These are phyloP conservation scores for Laetiporus sulphureus DNA, from an alignment of 1,284 basidiomycete genomes.

Conservation along the genomic window DNA sequence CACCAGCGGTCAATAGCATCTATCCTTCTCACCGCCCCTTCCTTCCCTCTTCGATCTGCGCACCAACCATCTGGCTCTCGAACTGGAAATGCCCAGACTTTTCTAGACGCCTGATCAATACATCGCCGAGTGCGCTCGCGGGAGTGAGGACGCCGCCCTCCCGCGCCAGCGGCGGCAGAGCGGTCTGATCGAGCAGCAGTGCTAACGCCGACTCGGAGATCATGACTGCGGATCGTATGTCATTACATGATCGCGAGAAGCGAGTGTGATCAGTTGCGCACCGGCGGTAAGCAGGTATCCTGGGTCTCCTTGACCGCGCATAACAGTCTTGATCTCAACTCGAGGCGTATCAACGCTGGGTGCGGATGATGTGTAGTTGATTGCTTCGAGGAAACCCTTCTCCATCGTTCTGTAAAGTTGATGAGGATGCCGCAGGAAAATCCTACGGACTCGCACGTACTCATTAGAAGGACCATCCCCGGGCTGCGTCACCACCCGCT, in stretches of 20 bases:
- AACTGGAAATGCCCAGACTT: conserved; percentile 49
- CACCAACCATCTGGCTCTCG: conserved; percentile 37
- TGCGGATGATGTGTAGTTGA: conserved; percentile 48
- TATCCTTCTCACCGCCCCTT: conserved; percentile 20
- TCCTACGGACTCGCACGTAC: conserved; percentile 32
- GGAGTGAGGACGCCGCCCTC: conserved; percentile 77
- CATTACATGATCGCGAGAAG: background rate
- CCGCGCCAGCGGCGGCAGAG: conserved; percentile 47
- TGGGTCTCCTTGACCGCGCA: conserved; percentile 69
- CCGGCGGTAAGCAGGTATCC: conserved; percentile 69
- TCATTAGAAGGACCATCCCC: conserved; percentile 60
- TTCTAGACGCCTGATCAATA: conserved; percentile 58
- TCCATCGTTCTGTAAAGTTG: conserved; percentile 39
- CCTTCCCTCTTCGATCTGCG: conserved; percentile 9
- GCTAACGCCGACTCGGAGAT: conserved; percentile 71
- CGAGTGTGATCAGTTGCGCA: conserved; percentile 25
- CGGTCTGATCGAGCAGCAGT: conserved; percentile 45
- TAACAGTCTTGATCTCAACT: conserved; percentile 52
- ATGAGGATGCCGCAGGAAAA: conserved; percentile 1
- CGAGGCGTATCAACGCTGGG: conserved; percentile 34
- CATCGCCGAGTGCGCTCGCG: conserved; percentile 69
- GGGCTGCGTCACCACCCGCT: conserved; percentile 42
- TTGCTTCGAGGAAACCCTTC: conserved; percentile 49
- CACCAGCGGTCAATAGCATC: no score
- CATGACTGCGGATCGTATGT: conserved; percentile 44